A percentile compares a stretch with the other conserved stretches of the same genome.
phyloP scores from a whole-genome alignment of 2,329 filamentous ascomycete species.

The Ophiostoma australiae region DNA sequence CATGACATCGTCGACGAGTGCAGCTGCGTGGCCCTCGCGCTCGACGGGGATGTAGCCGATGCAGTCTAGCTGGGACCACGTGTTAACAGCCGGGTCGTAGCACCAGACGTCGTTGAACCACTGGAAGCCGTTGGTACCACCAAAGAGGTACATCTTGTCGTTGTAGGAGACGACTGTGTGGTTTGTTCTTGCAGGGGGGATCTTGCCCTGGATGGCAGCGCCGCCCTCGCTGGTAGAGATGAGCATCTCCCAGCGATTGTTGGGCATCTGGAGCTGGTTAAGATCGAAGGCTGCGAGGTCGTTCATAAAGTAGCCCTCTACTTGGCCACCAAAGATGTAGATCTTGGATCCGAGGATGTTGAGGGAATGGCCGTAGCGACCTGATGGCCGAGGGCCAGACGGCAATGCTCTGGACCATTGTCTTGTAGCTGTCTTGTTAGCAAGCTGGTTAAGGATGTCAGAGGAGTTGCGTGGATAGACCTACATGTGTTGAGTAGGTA shows the following conservation, averaged over 20 bases:
- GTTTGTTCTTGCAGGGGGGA: slow-evolving; percentile 88
- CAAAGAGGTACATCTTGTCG: slow-evolving; percentile 94
- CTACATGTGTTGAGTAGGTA: slow-evolving; percentile 96
- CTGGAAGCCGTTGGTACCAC: slow-evolving; percentile 87
- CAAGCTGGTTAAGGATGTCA: neutral
- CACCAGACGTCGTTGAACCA: slow-evolving; percentile 99
- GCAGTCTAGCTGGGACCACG: slow-evolving; percentile 86
- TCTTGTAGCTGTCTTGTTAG: slow-evolving; percentile 65
- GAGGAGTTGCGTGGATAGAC: slow-evolving; percentile 34
- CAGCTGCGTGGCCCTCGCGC: slow-evolving; percentile 88
- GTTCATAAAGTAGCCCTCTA: slow-evolving; percentile 97
- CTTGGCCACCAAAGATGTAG: slow-evolving; percentile 94
- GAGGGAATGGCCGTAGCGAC: slow-evolving; percentile 90
- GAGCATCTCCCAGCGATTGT: slow-evolving; percentile 93
- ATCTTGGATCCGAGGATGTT: slow-evolving; percentile 97
- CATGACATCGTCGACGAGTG: slow-evolving; percentile 96
- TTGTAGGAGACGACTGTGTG: slow-evolving; percentile 88
- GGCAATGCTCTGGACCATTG: slow-evolving; percentile 96
- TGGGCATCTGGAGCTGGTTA: slow-evolving; percentile 85
- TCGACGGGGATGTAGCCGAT: slow-evolving; percentile 95
- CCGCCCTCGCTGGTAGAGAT: slow-evolving; percentile 66
- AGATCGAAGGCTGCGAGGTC: slow-evolving; percentile 92
- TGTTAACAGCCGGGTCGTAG: slow-evolving; percentile 77
- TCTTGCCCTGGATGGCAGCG: slow-evolving; percentile 55
- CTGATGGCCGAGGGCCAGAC: slow-evolving; percentile 76